Percentiles rank a stretch among this genome's conserved stretches.
phyloP scores from a whole-genome alignment of 2,329 filamentous ascomycete species.

The Penicillium sp. region DNA sequence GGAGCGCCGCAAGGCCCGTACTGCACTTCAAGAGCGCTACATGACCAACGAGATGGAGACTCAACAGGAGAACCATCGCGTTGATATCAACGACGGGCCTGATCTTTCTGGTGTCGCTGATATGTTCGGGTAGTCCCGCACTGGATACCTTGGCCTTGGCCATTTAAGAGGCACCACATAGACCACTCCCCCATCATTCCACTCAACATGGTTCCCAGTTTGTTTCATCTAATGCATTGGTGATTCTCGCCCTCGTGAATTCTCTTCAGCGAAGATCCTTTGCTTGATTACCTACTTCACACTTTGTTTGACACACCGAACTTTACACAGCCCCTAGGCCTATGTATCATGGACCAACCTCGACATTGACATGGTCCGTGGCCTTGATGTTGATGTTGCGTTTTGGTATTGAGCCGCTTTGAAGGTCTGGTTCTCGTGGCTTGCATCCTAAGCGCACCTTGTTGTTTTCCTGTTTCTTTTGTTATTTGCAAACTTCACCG shows the following conservation, averaged over 20 bases:
- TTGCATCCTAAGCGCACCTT: slow-evolving; percentile 12
- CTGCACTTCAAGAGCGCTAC: slow-evolving; percentile 43
- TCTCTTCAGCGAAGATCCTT: too few relatives aligned
- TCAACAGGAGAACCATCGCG: slow-evolving; percentile 40
- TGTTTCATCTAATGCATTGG: too few relatives aligned
- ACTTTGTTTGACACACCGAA: not conserved
- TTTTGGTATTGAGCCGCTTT: not conserved
- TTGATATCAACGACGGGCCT: slow-evolving; percentile 47
- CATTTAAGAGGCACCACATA: not conserved
- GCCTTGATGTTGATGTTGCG: not conserved
- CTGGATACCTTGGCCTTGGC: not conserved
- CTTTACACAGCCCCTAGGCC: not conserved
- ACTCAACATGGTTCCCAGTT: too few relatives aligned
- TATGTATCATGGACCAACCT: not conserved
- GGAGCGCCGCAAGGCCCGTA: slow-evolving; percentile 44
- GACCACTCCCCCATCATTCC: too few relatives aligned
- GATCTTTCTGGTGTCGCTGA: slow-evolving; percentile 54
- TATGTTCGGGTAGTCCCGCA: slow-evolving; percentile 47
- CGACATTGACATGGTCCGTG: not conserved
- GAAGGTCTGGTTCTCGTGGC: not conserved
- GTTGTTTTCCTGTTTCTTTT: slow-evolving; percentile 4
- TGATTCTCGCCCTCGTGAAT: not conserved
- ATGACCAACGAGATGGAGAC: slow-evolving; percentile 47
- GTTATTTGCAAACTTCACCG: slow-evolving; percentile 9
- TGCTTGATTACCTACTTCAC: too few relatives aligned